Base-by-base conservation (phyloP, 495 filamentous ascomycete genomes). In the Immersiella caudata region DNA sequence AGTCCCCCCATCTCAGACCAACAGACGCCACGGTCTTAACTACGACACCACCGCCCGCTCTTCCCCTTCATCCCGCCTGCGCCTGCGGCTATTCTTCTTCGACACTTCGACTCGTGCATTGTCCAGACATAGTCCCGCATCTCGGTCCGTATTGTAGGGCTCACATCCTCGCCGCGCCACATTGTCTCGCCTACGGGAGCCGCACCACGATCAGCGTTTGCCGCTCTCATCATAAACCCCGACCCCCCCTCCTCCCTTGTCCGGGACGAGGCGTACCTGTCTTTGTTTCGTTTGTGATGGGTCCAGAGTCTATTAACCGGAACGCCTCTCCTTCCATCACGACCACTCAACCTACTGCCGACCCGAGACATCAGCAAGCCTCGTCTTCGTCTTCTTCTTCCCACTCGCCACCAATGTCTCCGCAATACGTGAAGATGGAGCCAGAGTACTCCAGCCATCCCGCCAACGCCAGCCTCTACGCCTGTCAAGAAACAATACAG, bases 1-100 rank as follows among this genome's bases (percentile, higher is more conserved):
- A 46, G 40, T 46, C 11, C 11, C 40, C 40, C 40, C 55, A 22
- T 49, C 35, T 56, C 62, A 51, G 62, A 56, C 67, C 62, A 62
- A 62, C 64, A 49, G 58, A 52, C 26, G 56, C 20, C 62, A 20
- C 20, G 50, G 52, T 67, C 64, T 70, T 67, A 54, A 70, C 63
- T 58, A 62, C 40, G 12, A 57, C 51, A 57, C 26, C 25, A 40
- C 62, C 50, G 29, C 54, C 51, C 9, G 51, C 60, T 12, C 51
- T 25, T 59, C 64, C 60, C 26, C 59, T 66, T 40, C 64, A 60
- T 63, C 58, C 59, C 55, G 29, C 56, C 55, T 60, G 33, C 33
- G 29, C 21, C 26, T 16, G 57, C 29, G 29, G 57, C 57, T 59
- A 20, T 59, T 29, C 8, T 29, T n/a, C 40, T 14, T 33, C 61